Percentiles rank a stretch among this genome's conserved stretches.
These are phyloP conservation scores for Schizochytrium sp. DNA, from an alignment of 108 stramenopile genomes.

Conservation along the genomic window DNA sequence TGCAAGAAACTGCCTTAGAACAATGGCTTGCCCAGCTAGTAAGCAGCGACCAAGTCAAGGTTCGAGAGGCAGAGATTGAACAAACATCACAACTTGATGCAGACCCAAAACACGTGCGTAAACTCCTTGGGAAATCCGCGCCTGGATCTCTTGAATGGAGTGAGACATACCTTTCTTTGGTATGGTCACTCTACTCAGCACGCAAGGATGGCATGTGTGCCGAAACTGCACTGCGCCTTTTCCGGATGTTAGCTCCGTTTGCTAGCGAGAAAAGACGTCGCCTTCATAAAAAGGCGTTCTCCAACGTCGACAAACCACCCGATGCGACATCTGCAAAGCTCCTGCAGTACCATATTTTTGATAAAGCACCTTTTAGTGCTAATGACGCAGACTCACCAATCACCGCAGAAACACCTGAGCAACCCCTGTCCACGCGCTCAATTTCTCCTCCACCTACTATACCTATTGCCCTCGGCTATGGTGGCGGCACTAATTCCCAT, in stretches of 20 bases:
- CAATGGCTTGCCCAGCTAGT: constrained; percentile 39
- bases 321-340: too few species aligned
- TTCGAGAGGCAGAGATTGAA: background rate
- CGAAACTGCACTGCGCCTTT: constrained; percentile 32
- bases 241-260: constrained; percentile 51
- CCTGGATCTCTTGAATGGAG: constrained; percentile 29
- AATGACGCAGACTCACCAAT: too few species aligned
- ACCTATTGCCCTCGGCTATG: background rate
- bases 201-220: constrained; percentile 44
- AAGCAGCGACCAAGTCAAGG: constrained; percentile 2
- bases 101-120: constrained; percentile 26
- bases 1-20: constrained; percentile 54
- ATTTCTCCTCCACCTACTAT: too few species aligned
- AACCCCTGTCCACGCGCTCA: too few species aligned
- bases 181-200: constrained; percentile 50
- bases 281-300: constrained; percentile 9
- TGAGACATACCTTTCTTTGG: constrained; percentile 11
- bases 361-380: too few species aligned
- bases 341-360: too few species aligned
- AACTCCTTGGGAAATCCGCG: background rate
- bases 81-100: background rate
- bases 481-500: background rate
- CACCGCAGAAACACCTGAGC: too few species aligned
- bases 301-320: background rate
- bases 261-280: constrained; percentile 32